Conservation (phyloP, 192 early-diverging fungal genomes). For the Coemansia sp. region DNA sequence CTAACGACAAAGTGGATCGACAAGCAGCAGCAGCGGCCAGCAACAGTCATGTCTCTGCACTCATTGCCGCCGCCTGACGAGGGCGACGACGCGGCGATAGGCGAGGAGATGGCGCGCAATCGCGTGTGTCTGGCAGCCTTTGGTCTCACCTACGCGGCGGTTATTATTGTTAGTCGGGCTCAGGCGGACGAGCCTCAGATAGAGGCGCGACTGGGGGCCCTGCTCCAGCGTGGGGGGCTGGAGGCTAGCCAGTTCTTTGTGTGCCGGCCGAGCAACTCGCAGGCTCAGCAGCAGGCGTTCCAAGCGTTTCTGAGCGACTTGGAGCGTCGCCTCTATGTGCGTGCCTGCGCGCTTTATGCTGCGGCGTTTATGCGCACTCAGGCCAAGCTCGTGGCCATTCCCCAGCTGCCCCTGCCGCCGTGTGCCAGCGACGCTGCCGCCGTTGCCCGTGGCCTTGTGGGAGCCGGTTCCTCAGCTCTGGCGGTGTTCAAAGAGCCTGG, state of each 20-base stretch:
- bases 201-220: slow-evolving; percentile 6
- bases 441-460: neutral
- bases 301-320: slow-evolving; percentile 22
- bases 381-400: slow-evolving; percentile 16
- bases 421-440: neutral
- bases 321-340: slow-evolving; percentile 17
- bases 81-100: slow-evolving; percentile 12
- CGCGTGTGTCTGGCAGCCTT: slow-evolving; percentile 38
- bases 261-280: slow-evolving; percentile 22
- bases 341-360: slow-evolving; percentile 26
- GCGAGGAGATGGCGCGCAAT: slow-evolving; percentile 43
- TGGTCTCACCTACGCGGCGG: slow-evolving; percentile 31
- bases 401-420: slow-evolving; percentile 24
- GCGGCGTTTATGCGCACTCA: slow-evolving; percentile 39
- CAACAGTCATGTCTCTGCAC: slow-evolving; percentile 37
- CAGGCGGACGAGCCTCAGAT: slow-evolving; percentile 5
- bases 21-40: slow-evolving; percentile 39
- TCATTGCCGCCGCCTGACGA: slow-evolving; percentile 13
- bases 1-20: slow-evolving; percentile 24
- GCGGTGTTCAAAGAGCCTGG: neutral
- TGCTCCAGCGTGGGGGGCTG: slow-evolving; percentile 24
- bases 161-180: slow-evolving; percentile 28
- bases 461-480: neutral
- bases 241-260: slow-evolving; percentile 27
- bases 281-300: slow-evolving; percentile 17